Evolutionary conservation across 2,329 filamentous ascomycete genomes (phyloP), one percentile per base, ranked within the genome.

Genomic region (Colletotrichum chlorophyti): DNA sequence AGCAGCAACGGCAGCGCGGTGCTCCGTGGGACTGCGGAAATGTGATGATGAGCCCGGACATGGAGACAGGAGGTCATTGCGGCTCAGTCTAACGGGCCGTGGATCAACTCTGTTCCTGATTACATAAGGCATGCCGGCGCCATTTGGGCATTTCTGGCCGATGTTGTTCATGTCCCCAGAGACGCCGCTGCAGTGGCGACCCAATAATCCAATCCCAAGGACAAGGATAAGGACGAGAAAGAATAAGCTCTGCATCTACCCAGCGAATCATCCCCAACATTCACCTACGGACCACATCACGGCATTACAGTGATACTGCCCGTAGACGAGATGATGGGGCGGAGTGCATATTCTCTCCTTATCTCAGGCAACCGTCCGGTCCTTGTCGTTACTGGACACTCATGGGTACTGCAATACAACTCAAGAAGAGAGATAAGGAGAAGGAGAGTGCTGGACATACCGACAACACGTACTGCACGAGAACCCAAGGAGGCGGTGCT

Each of bases 241-340:
- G 32, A 35, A 42, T 19, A 9, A 35, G 29, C 35, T 26, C 50
- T 53, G 50, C 55, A 34, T 26, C 34, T 37, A 21, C 6, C 12
- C 21, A 45, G 5, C 12, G n/a, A n/a, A n/a, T n/a, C n/a, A n/a
- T n/a, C n/a, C n/a, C n/a, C n/a, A n/a, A n/a, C n/a, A n/a, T n/a
- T n/a, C n/a, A n/a, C n/a, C n/a, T n/a, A 34, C 29, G 9, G 31
- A 32, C 19, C 9, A 35, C 12, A 24, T n/a, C n/a, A n/a, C n/a
- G n/a, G n/a, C n/a, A n/a, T n/a, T n/a, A n/a, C n/a, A n/a, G n/a
- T 23, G n/a, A 37, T 37, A 10, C 55, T 59, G 55, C 43, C 55
- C 51, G 55, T 49, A 59, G 38, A 59, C 37, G 37, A 59, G 55
- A 59, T 55, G 55, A 59, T 55, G 51, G 51, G 55, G 55, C 48